These are phyloP conservation scores for Diospyros lotus DNA, from an alignment of 148 eudicot species.

Conservation along the genomic window DNA sequence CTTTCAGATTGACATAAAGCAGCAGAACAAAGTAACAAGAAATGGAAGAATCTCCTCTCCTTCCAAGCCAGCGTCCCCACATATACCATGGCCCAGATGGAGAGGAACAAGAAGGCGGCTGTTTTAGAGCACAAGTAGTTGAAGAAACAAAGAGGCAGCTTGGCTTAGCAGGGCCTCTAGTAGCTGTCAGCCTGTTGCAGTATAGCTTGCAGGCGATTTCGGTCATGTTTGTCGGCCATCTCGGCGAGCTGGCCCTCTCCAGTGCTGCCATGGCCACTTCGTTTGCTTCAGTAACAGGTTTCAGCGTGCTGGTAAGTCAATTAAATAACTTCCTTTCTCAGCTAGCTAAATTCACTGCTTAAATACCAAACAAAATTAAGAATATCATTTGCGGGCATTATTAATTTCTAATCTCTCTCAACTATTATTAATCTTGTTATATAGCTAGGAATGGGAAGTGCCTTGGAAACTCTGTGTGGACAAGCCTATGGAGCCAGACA, in stretches of 20 bases:
- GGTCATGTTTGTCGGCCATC: slow-evolving; percentile 36
- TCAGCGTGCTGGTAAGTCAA: slow-evolving; percentile 27
- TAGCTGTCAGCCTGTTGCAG: slow-evolving; percentile 22
- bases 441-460: slow-evolving; percentile 55
- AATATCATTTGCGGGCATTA: too few species aligned
- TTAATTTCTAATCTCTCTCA: too few species aligned
- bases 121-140: too few species aligned
- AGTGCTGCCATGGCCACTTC: slow-evolving; percentile 38
- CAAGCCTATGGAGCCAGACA: slow-evolving; percentile 52
- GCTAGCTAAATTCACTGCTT: too few species aligned
- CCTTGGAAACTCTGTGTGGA: slow-evolving; percentile 46
- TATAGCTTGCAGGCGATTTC: slow-evolving; percentile 22
- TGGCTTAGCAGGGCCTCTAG: slow-evolving; percentile 25
- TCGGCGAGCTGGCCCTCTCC: slow-evolving; percentile 30
- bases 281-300: slow-evolving; percentile 30
- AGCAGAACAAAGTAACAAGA: too few species aligned
- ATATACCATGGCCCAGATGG: too few species aligned
- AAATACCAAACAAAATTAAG: too few species aligned
- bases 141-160: slow-evolving; percentile 24
- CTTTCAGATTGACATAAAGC: too few species aligned
- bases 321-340: neutral
- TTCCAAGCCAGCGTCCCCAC: too few species aligned
- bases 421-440: neutral
- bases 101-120: too few species aligned
- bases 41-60: too few species aligned